These are phyloP conservation scores for Xylaria digitata DNA, from an alignment of 2,329 filamentous ascomycete species.

Conservation along the genomic window DNA sequence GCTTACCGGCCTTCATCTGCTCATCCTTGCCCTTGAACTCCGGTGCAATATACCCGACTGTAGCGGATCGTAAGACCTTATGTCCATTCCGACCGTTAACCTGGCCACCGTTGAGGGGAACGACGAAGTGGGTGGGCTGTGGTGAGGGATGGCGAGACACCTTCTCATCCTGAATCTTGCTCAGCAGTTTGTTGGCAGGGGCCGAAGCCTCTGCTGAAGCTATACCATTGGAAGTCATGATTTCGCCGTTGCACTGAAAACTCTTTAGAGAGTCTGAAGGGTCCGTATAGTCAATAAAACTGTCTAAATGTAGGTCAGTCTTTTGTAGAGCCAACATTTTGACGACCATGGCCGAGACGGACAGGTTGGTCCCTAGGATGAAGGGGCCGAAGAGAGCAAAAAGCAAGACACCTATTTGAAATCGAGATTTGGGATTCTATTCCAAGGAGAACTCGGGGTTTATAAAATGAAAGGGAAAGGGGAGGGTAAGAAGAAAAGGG, in stretches of 20 bases:
- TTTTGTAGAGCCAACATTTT: slow-evolving; percentile 56
- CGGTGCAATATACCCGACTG: slow-evolving; percentile 92
- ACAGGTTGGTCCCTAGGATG: not conserved
- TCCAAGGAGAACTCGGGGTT: not conserved
- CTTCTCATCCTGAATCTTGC: slow-evolving; percentile 57
- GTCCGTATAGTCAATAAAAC: slow-evolving; percentile 60
- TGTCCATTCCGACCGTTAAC: slow-evolving; percentile 60
- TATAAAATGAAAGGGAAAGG: slow-evolving; percentile 8
- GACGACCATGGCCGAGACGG: slow-evolving; percentile 41
- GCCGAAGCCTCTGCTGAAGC: slow-evolving; percentile 53
- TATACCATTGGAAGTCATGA: slow-evolving; percentile 51
- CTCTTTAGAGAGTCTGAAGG: slow-evolving; percentile 50
- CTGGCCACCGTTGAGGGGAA: slow-evolving; percentile 62
- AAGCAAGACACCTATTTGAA: not conserved
- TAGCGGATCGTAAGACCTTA: slow-evolving; percentile 84
- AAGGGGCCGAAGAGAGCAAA: not conserved
- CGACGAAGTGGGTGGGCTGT: slow-evolving; percentile 85
- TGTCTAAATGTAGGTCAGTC: slow-evolving; percentile 57
- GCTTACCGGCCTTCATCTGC: slow-evolving; percentile 84
- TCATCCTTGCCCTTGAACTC: slow-evolving; percentile 92
- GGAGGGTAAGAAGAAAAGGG: not conserved
- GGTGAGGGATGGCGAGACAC: slow-evolving; percentile 79
- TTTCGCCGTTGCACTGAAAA: slow-evolving; percentile 40
- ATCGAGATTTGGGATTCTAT: not conserved
- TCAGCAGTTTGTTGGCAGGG: slow-evolving; percentile 56